Evolutionary conservation across 1,139 yeast genomes (phyloP), one percentile per base, ranked within the genome.

Genomic region (Taiozyma sp.): DNA sequence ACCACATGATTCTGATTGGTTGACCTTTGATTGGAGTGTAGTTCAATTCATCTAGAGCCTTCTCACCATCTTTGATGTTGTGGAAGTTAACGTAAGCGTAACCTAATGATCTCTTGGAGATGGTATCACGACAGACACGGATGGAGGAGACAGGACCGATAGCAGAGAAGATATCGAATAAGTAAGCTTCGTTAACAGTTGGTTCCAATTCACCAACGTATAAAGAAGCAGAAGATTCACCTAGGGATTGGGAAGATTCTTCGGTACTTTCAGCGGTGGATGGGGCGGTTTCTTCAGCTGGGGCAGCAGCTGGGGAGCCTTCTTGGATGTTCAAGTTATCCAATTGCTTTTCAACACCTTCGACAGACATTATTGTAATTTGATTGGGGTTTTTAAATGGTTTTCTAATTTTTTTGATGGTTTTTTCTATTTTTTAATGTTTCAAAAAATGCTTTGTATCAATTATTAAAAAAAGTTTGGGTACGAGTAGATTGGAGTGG

Each of bases 1-100:
- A 90, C 97, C 98, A 91, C 99, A 95, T 95, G 77, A 93, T 93
- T 76, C 99, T 91, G 77, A 98, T 90, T 66, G 97, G 93, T 69
- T 88, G 90, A 68, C 97, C 98, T 75, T 91, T 93, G 75, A 93
- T 84, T 67, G 83, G 84, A 56, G 90, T 75, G 78, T 93, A 93
- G 88, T 93, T 95, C 75, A 95, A 82, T 74, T 90, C 95, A 69
- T 90, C 96, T 71, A 93, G 79, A 60, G 99, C 99, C 68, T 81
- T 85, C 75, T 87, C 93, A 67, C 97, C 99, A 69, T 95, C 97
- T 59, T 80, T 87, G 61, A 81, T 74, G 72, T 85, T 83, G 79
- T 87, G 93, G 85, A 77, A 93, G 86, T 93, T 93, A 67, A 95
- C 97, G 76, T 93, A 93, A 67, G 98, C 99, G 73, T 93, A 95